Evolutionary conservation across 352 stramenopile genomes (phyloP).

Genomic region (Globisporangium viniferum): DNA sequence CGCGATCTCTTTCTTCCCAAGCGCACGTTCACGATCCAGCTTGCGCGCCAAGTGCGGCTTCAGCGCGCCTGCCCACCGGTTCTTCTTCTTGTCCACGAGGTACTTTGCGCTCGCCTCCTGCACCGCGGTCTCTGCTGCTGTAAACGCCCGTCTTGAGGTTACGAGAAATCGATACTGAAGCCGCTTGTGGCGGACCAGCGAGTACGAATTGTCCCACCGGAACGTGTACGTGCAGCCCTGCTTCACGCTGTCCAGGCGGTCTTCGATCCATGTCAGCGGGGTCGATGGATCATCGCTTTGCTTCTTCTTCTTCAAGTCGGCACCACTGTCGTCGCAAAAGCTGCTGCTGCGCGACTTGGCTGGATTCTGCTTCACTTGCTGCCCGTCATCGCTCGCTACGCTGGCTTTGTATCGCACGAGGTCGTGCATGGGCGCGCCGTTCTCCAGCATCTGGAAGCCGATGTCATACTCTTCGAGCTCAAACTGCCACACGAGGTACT

Average conservation of each 20-base stretch:
- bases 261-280: conserved; percentile 26
- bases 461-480: conserved; percentile 55
- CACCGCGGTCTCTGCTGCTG: conserved; percentile 46
- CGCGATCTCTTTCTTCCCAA: conserved; percentile 22
- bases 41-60: conserved; percentile 34
- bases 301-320: conserved; percentile 5
- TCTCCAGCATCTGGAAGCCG: conserved; percentile 56
- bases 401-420: conserved; percentile 35
- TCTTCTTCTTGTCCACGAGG: conserved; percentile 17
- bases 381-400: neutral
- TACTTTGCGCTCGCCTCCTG: conserved; percentile 33
- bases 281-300: neutral
- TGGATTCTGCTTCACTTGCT: neutral
- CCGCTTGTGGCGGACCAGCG: conserved; percentile 61
- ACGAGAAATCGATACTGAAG: conserved; percentile 57
- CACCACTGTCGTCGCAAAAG: neutral
- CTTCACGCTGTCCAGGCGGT: conserved; percentile 27
- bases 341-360: neutral
- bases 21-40: conserved; percentile 31
- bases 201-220: conserved; percentile 79
- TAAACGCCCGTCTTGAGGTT: conserved; percentile 34
- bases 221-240: conserved; percentile 47
- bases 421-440: conserved; percentile 31
- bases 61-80: conserved; percentile 20
- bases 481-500: conserved; percentile 67